A percentile compares a stretch with the other conserved stretches of the same genome.
phyloP scores from a whole-genome alignment of 805 yeast species.

The Wickerhamiella dianesei region DNA sequence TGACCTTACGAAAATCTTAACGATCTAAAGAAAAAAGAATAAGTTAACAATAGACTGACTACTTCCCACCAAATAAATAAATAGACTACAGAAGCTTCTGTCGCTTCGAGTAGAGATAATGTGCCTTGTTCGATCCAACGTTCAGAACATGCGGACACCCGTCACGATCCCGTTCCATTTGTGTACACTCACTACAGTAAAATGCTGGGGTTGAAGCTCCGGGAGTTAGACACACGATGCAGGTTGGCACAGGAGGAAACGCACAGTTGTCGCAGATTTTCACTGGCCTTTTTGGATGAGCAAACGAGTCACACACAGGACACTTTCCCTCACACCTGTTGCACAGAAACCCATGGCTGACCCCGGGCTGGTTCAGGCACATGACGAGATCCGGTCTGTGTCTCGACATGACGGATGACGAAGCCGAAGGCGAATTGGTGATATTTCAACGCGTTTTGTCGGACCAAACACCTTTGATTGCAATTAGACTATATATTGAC shows the following conservation, averaged over 20 bases:
- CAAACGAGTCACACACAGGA: slow-evolving; percentile 79
- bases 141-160: slow-evolving; percentile 84
- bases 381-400: slow-evolving; percentile 76
- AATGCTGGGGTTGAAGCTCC: slow-evolving; percentile 54
- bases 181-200: slow-evolving; percentile 77
- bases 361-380: slow-evolving; percentile 80
- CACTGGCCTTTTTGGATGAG: slow-evolving; percentile 52
- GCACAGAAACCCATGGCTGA: slow-evolving; percentile 55
- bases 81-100: not conserved
- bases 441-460: not conserved
- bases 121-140: slow-evolving; percentile 56
- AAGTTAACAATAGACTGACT: not conserved
- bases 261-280: slow-evolving; percentile 78
- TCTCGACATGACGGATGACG: slow-evolving; percentile 47
- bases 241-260: slow-evolving; percentile 52
- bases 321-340: slow-evolving; percentile 84
- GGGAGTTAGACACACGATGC: slow-evolving; percentile 62
- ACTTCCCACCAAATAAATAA: too few species aligned
- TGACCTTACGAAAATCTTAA: not conserved
- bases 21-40: not conserved
- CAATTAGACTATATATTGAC: too few species aligned
- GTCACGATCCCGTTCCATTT: slow-evolving; percentile 66
- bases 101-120: not conserved
- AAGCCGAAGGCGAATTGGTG: too few species aligned
- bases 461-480: too few species aligned